A percentile compares a stretch with the other conserved stretches of the same genome.
phyloP scores from a whole-genome alignment of 352 stramenopile species.

The Phytophthora pseudosyringae region DNA sequence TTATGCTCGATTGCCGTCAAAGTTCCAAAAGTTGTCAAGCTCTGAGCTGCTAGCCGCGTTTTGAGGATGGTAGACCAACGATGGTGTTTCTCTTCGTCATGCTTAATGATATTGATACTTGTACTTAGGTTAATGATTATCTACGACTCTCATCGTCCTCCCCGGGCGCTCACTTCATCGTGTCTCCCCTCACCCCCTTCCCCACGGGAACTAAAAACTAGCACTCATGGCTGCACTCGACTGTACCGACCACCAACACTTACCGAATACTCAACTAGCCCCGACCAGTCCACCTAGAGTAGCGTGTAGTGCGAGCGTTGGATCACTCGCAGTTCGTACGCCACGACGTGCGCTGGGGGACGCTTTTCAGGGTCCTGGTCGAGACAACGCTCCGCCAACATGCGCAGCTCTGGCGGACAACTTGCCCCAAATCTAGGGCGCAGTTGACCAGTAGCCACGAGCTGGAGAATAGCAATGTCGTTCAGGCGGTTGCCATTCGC shows the following conservation, averaged over 20 bases:
- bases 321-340: slow-evolving; percentile 46
- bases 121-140: slow-evolving; percentile 22
- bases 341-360: slow-evolving; percentile 49
- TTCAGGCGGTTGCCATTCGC: slow-evolving; percentile 41
- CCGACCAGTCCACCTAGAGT: too few relatives aligned
- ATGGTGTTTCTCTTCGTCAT: neutral
- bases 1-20: neutral
- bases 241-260: too few relatives aligned
- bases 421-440: slow-evolving; percentile 38
- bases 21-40: neutral
- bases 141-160: slow-evolving; percentile 9
- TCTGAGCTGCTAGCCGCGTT: too few relatives aligned
- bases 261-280: neutral
- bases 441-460: slow-evolving; percentile 43
- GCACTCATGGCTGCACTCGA: too few relatives aligned
- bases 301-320: slow-evolving; percentile 39
- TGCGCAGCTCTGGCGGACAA: slow-evolving; percentile 45
- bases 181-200: neutral
- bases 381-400: slow-evolving; percentile 44
- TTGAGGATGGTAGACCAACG: too few relatives aligned
- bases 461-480: slow-evolving; percentile 56
- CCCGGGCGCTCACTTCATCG: neutral
- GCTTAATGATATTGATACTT: slow-evolving; percentile 11
- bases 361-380: slow-evolving; percentile 39
- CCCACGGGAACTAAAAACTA: neutral